phyloP scores from a whole-genome alignment of 345 rosid species.

The Syzygium grande region DNA sequence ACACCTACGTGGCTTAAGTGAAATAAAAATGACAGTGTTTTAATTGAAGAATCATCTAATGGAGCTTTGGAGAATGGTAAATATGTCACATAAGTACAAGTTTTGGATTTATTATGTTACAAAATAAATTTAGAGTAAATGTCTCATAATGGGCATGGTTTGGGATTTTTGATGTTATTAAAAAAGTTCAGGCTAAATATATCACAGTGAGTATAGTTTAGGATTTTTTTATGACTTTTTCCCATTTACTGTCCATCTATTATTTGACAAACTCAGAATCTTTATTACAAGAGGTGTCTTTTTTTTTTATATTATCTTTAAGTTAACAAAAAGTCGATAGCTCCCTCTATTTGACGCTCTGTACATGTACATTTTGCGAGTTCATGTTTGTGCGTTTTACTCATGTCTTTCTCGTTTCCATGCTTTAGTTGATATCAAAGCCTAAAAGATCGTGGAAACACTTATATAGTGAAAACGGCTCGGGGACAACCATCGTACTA shows the following conservation, averaged over 20 bases:
- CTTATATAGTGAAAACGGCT: not conserved
- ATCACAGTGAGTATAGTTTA: not conserved
- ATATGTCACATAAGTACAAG: no score
- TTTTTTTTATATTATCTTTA: not conserved
- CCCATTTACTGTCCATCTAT: no score
- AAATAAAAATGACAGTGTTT: no score
- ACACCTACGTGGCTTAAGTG: no score
- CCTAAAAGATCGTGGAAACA: not conserved
- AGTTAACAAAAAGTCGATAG: not conserved
- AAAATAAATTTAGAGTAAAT: no score
- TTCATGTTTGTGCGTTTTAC: not conserved
- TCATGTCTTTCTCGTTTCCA: not conserved
- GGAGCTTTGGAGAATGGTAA: no score
- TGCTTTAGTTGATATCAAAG: not conserved
- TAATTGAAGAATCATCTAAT: no score
- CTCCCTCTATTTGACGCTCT: not conserved
- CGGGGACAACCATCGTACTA: not conserved
- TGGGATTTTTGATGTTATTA: no score
- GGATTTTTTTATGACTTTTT: no score
- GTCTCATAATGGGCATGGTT: no score
- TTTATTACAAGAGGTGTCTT: not conserved
- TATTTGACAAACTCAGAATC: not conserved
- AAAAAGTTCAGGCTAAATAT: no score
- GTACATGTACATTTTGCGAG: not conserved
- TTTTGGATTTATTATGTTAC: no score